Base-by-base conservation (phyloP, 2,329 filamentous ascomycete genomes). In the Fusarium pseudoanthophilum region DNA sequence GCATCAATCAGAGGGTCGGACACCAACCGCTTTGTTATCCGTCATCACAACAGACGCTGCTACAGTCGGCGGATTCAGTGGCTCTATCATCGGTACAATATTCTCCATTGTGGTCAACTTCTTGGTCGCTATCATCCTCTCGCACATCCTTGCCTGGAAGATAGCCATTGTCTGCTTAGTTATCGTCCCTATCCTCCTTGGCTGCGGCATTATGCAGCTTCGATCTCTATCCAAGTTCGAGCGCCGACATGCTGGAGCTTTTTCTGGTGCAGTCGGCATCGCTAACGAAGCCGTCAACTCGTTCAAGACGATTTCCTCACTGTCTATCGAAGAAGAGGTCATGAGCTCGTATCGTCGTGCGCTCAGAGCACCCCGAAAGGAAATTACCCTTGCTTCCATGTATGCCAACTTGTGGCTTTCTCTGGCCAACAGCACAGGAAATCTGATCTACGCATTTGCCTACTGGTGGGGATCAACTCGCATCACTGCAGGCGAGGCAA, bases 381-480 rank as follows among this genome's bases (percentile, higher is more conserved):
- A 85, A 80, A 91, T 82, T 82, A 82, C 85, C 4, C 78, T 82
- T n/a, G 84, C 84, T 30, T 87, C 84, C 24, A 79, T 84, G 76
- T 84, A 85, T 70, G 86, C 87, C 43, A 91, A 90, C 77, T 78
- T 91, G 20, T 91, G 88, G 84, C 85, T 91, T 13, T 89, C 90
- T 5, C 83, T 91, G 40, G 86, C 89, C 21, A 88, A 90, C 78
- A 88, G 86, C 71, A 83, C 88, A 15, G 88, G 90, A 26, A 92
- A 92, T 76, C 85, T 93, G 57, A 89, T 94, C 32, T 93, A 94
- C 77, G 91, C 92, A 0, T 87, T 95, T 60, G 91, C 92, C 1
- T 95, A 94, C 81, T 95, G 92, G 92, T 95, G 92, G 92, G 92
- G 92, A 7, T 87, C 92, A 0, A 91, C 89, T 75, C 89, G 90